Base-by-base conservation (phyloP, 2,329 filamentous ascomycete species). In the Zarea fungicola region DNA sequence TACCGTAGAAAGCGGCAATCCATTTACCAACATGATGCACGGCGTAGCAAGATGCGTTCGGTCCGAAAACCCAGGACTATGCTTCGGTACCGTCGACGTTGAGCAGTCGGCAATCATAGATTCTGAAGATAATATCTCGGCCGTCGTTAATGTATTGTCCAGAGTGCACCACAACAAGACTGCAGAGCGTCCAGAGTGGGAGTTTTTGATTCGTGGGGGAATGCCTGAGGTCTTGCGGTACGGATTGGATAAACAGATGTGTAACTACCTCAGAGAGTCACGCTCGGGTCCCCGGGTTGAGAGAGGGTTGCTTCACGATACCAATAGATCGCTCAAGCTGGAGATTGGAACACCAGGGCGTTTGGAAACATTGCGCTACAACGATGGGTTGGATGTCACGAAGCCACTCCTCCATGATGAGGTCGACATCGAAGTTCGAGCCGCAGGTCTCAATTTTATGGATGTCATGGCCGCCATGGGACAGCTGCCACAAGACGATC, bases 391-490 rank as follows among this genome's bases (percentile, higher is more conserved):
- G n/a, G n/a, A n/a, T n/a, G n/a, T n/a, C n/a, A n/a, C n/a, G n/a
- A n/a, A n/a, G n/a, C n/a, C n/a, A n/a, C n/a, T n/a, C n/a, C n/a
- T n/a, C n/a, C n/a, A n/a, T n/a, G n/a, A 58, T 22, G 54, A 62
- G 8, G 48, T 69, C 18, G 62, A 69, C 47, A 56, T 69, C 9
- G 51, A 63, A 16, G 43, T 57, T 2, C 55, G 56, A 43, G 63
- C 65, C 2, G 53, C 54, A 4, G 63, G 63, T 16, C 37, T 70
- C 19, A 69, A 67, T 48, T 68, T 67, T 49, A 49, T 54, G 8
- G 70, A 72, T 52, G 55, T 69, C n/a, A 56, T 67, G n/a, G 58
- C 60, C 7, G 58, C 64, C 9, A 55, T 59, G 53, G 58, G 59
- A 9, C 48, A 56, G 28, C 44, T 59, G 19, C 52, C 56, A 3